These are phyloP conservation scores for Phytophthora niederhauseri DNA, from an alignment of 352 stramenopile species.

Conservation along the genomic window DNA sequence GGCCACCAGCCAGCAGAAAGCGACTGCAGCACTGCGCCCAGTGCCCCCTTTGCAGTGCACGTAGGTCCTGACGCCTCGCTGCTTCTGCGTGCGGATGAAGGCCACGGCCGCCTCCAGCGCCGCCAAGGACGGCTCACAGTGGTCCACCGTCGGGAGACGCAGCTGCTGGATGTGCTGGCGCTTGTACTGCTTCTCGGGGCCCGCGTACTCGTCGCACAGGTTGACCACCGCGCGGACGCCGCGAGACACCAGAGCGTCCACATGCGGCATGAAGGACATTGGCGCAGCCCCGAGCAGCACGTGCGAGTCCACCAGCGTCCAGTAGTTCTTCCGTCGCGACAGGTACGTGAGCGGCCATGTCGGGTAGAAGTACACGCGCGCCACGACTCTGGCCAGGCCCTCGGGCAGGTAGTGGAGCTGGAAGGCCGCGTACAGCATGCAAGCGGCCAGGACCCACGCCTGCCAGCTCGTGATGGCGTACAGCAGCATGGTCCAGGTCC, in stretches of 20 bases:
- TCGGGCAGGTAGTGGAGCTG: constrained; percentile 90
- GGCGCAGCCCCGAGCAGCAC: constrained; percentile 92
- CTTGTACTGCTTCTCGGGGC: constrained; percentile 88
- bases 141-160: constrained; percentile 91
- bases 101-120: constrained; percentile 77
- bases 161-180: constrained; percentile 91
- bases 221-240: constrained; percentile 94
- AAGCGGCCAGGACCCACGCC: constrained; percentile 17
- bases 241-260: constrained; percentile 76
- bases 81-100: constrained; percentile 91
- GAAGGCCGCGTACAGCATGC: constrained; percentile 81
- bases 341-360: constrained; percentile 94
- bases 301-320: constrained; percentile 92
- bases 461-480: constrained; percentile 32
- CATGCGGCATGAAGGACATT: constrained; percentile 90
- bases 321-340: constrained; percentile 89
- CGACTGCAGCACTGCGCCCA: constrained; percentile 92
- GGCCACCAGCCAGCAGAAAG: constrained; percentile 92
- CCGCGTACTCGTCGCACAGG: constrained; percentile 96
- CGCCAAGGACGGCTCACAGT: constrained; percentile 77
- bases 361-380: constrained; percentile 91
- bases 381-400: constrained; percentile 77
- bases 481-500: constrained; percentile 26
- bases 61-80: constrained; percentile 91
- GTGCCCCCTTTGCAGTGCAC: constrained; percentile 97